phyloP scores from a whole-genome alignment of 805 yeast species.

The Candida silvicultrix region DNA sequence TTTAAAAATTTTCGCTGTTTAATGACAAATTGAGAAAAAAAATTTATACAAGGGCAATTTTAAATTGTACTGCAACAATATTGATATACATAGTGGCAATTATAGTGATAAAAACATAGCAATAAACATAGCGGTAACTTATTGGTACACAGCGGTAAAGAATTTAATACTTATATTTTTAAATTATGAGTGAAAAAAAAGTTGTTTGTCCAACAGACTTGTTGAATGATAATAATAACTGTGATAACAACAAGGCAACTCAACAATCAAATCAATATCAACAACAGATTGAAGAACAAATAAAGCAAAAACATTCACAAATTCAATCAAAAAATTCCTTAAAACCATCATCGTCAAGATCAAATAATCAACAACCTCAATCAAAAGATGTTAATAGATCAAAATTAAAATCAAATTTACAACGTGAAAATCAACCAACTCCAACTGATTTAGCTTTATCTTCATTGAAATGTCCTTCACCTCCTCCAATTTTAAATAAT shows the following conservation, averaged over 20 bases:
- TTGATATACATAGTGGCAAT: too few relatives aligned
- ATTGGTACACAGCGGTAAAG: too few relatives aligned
- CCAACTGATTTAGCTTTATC: constrained; percentile 55
- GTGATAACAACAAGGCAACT: not conserved
- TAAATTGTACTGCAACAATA: too few relatives aligned
- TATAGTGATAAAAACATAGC: too few relatives aligned
- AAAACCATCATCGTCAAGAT: too few relatives aligned
- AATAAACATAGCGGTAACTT: too few relatives aligned
- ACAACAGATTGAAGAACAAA: constrained; percentile 4
- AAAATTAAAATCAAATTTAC: not conserved
- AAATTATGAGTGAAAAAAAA: not conserved
- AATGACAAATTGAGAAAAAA: too few relatives aligned
- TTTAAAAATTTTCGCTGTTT: too few relatives aligned
- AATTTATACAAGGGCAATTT: too few relatives aligned
- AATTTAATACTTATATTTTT: too few relatives aligned
- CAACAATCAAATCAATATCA: constrained; percentile 3
- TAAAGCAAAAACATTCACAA: constrained; percentile 1
- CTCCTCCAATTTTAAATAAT: constrained; percentile 57
- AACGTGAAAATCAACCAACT: constrained; percentile 18
- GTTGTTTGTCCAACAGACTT: not conserved
- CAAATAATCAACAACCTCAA: not conserved
- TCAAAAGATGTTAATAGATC: not conserved
- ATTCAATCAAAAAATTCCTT: not conserved
- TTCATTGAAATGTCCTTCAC: constrained; percentile 59
- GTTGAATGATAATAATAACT: not conserved